phyloP scores from a whole-genome alignment of 2,329 filamentous ascomycete species.

The Colletotrichum sansevieriae region DNA sequence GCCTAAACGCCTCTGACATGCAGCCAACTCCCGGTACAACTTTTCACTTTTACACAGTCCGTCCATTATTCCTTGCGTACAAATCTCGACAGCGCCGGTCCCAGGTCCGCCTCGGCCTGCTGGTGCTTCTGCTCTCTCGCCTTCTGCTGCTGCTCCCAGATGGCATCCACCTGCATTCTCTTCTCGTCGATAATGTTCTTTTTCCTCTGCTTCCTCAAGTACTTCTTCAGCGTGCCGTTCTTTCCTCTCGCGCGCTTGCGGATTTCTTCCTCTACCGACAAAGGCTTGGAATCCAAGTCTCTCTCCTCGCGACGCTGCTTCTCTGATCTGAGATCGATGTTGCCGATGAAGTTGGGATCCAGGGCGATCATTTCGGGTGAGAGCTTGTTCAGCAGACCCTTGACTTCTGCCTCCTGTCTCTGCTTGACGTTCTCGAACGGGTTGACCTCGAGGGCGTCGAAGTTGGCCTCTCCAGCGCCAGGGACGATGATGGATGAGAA shows the following conservation, averaged over 20 bases:
- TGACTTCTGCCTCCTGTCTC: constrained; percentile 92
- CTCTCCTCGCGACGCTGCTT: constrained; percentile 82
- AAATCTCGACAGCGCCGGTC: constrained; percentile 89
- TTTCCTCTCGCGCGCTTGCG: constrained; percentile 87
- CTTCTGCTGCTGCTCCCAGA: constrained; percentile 79
- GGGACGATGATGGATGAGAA: constrained; percentile 93
- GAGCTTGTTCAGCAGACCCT: constrained; percentile 90
- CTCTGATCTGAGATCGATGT: constrained; percentile 84
- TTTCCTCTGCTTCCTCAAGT: constrained; percentile 89
- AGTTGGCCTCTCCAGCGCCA: constrained; percentile 97
- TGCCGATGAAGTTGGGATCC: constrained; percentile 92
- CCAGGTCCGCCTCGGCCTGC: constrained; percentile 79
- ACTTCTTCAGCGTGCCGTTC: constrained; percentile 89
- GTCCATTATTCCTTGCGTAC: constrained; percentile 73
- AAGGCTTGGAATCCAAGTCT: constrained; percentile 79
- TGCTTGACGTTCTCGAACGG: constrained; percentile 95
- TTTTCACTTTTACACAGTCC: constrained; percentile 28
- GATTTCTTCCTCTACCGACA: constrained; percentile 70
- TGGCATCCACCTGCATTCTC: constrained; percentile 85
- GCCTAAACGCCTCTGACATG: constrained; percentile 43
- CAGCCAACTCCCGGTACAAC: constrained; percentile 40
- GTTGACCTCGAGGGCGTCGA: constrained; percentile 92
- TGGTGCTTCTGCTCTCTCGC: constrained; percentile 72
- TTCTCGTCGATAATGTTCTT: constrained; percentile 98
- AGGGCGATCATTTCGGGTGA: constrained; percentile 97